phyloP scores from a whole-genome alignment of 176 grass and related monocot genomes.

The Paspalum notatum region DNA sequence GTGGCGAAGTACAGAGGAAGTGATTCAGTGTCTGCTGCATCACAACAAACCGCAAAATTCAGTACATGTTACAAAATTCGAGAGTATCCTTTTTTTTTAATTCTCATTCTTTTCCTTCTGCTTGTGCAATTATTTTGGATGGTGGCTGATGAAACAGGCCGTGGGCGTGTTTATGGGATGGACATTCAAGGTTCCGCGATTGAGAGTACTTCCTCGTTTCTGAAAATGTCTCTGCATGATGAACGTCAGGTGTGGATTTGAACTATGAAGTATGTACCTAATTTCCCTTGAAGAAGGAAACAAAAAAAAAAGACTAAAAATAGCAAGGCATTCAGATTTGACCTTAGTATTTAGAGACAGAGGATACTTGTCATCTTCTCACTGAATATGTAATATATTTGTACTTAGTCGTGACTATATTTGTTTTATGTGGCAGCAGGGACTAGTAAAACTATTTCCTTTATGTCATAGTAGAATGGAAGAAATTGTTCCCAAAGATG shows the following conservation, averaged over 20 bases:
- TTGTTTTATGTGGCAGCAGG: slow-evolving; percentile 47
- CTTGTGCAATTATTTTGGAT: slow-evolving; percentile 30
- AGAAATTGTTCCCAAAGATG: slow-evolving; percentile 72
- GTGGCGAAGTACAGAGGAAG: slow-evolving; percentile 62
- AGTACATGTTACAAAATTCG: slow-evolving; percentile 69
- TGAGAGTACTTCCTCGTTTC: slow-evolving; percentile 64
- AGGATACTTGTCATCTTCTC: not conserved
- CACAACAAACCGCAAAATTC: slow-evolving; percentile 36
- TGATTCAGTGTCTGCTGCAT: slow-evolving; percentile 35
- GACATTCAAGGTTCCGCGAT: slow-evolving; percentile 82
- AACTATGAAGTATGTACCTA: slow-evolving; percentile 11
- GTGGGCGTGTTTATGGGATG: slow-evolving; percentile 73
- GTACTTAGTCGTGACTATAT: slow-evolving; percentile 13
- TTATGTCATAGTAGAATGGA: slow-evolving; percentile 89
- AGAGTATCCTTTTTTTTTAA: slow-evolving; percentile 87
- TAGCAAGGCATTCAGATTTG: not conserved
- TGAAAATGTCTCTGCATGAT: slow-evolving; percentile 56
- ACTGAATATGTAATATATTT: not conserved
- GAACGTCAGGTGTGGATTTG: slow-evolving; percentile 54
- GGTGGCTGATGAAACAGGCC: slow-evolving; percentile 55
- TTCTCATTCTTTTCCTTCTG: slow-evolving; percentile 38
- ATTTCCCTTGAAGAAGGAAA: slow-evolving; percentile 9
- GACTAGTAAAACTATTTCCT: slow-evolving; percentile 67
- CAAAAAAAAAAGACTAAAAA: not conserved
- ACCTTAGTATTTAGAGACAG: slow-evolving; percentile 27